These are phyloP conservation scores for Leucogyrophana mollusca DNA, from an alignment of 768 basidiomycete genomes.

Conservation along the genomic window DNA sequence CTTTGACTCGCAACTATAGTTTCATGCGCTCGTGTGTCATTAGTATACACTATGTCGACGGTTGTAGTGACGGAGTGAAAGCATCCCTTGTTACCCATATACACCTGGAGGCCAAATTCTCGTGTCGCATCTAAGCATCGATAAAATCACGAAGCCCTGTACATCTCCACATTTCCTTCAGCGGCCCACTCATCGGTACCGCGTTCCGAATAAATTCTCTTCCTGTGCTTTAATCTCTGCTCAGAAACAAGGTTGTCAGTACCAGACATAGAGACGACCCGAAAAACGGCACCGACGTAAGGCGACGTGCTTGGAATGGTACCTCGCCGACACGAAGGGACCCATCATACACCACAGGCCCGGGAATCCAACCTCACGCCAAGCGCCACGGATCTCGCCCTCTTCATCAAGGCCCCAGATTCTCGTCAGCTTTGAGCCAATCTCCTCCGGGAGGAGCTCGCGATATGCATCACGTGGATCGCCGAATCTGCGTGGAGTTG, in stretches of 20 bases:
- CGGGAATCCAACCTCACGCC: conserved; percentile 42
- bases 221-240: conserved; percentile 65
- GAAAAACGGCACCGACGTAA: conserved; percentile 42
- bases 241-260: not conserved
- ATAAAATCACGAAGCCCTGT: too few species aligned
- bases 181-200: too few species aligned
- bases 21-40: too few species aligned
- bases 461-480: conserved; percentile 34
- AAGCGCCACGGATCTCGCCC: conserved; percentile 51
- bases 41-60: too few species aligned
- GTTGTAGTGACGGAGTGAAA: too few species aligned
- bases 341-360: conserved; percentile 58
- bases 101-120: too few species aligned
- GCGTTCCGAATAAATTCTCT: conserved; percentile 35
- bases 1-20: too few species aligned
- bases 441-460: conserved; percentile 41
- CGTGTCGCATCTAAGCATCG: too few species aligned
- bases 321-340: conserved; percentile 48
- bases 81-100: too few species aligned
- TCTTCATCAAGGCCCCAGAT: conserved; percentile 61
- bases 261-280: not conserved
- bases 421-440: conserved; percentile 39
- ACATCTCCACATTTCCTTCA: too few species aligned
- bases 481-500: conserved; percentile 33
- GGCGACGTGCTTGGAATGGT: conserved; percentile 59